Conservation (phyloP, 1,284 basidiomycete species). For the Ustilago bromivora region DNA sequence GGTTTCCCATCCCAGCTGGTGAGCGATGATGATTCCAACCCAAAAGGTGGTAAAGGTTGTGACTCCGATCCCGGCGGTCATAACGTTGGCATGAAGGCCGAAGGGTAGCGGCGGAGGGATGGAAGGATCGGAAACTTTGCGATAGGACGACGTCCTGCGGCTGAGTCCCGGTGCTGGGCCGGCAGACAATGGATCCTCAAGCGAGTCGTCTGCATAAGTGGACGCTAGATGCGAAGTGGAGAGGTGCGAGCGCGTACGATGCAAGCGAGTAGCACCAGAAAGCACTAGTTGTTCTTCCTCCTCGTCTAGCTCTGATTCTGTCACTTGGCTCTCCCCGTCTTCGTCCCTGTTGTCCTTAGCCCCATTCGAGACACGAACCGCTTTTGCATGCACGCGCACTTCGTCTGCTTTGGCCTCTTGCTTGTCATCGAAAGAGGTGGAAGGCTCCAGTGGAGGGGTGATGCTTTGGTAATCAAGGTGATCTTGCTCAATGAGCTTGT, state of each 20-base stretch:
- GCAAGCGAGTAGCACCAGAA: constrained; percentile 48
- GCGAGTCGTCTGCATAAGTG: constrained; percentile 15
- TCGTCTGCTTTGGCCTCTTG: constrained; percentile 20
- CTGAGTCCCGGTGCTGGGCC: constrained; percentile 21
- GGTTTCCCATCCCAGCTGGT: constrained; percentile 55
- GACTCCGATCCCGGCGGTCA: constrained; percentile 67
- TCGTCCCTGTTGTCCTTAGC: constrained; percentile 13
- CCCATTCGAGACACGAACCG: constrained; percentile 5
- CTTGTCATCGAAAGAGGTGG: constrained; percentile 11
- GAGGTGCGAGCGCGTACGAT: constrained; percentile 48
- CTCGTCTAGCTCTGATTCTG: constrained; percentile 55
- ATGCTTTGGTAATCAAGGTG: constrained; percentile 42
- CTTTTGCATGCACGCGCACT: constrained; percentile 36
- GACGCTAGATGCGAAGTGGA: constrained; percentile 21
- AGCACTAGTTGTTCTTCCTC: constrained; percentile 52
- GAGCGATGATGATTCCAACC: constrained; percentile 58
- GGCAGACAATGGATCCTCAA: background rate
- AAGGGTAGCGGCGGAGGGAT: constrained; percentile 67
- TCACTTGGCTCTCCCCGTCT: constrained; percentile 38
- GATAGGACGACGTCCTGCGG: constrained; percentile 32
- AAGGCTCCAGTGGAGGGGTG: constrained; percentile 34
- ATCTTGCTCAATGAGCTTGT: constrained; percentile 38
- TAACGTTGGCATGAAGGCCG: constrained; percentile 66
- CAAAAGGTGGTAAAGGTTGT: constrained; percentile 60
- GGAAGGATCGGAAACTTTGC: constrained; percentile 26